Evolutionary conservation across 345 rosid genomes (phyloP).

Genomic region (Punica granatum): DNA sequence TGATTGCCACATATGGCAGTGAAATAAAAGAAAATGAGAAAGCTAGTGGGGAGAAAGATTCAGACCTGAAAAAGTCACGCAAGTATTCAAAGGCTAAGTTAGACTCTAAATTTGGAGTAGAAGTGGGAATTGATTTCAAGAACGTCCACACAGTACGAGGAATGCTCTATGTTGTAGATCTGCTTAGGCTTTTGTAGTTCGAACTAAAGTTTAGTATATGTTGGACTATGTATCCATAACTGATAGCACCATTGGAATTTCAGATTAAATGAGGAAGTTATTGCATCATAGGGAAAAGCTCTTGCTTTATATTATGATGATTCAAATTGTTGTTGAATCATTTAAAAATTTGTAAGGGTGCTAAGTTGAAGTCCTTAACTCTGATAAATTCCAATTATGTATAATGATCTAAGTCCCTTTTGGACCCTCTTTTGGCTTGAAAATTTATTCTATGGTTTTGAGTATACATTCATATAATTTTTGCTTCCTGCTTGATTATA

Average conservation of each 20-base stretch:
- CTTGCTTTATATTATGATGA: too few relatives aligned
- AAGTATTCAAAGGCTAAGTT: constrained; percentile 45
- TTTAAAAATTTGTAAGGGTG: too few relatives aligned
- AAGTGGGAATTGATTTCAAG: constrained; percentile 92
- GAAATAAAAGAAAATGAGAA: constrained; percentile 54
- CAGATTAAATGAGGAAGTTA: not conserved
- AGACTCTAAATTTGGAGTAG: constrained; percentile 88
- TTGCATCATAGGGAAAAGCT: not conserved
- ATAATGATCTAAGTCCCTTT: too few relatives aligned
- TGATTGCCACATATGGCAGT: constrained; percentile 77
- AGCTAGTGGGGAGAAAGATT: constrained; percentile 25
- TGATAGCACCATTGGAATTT: not conserved
- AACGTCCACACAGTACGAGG: constrained; percentile 72
- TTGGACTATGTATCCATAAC: not conserved
- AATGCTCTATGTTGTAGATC: not conserved
- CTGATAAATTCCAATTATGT: too few relatives aligned
- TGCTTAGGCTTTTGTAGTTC: too few relatives aligned
- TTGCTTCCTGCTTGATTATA: too few relatives aligned
- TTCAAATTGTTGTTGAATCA: too few relatives aligned
- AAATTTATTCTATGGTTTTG: too few relatives aligned
- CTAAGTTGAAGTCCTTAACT: too few relatives aligned
- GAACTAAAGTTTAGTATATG: not conserved
- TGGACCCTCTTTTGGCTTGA: too few relatives aligned
- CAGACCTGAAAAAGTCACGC: constrained; percentile 35
- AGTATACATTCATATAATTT: too few relatives aligned